phyloP scores from a whole-genome alignment of 2,329 filamentous ascomycete species.

The Trichophyton rubrum region DNA sequence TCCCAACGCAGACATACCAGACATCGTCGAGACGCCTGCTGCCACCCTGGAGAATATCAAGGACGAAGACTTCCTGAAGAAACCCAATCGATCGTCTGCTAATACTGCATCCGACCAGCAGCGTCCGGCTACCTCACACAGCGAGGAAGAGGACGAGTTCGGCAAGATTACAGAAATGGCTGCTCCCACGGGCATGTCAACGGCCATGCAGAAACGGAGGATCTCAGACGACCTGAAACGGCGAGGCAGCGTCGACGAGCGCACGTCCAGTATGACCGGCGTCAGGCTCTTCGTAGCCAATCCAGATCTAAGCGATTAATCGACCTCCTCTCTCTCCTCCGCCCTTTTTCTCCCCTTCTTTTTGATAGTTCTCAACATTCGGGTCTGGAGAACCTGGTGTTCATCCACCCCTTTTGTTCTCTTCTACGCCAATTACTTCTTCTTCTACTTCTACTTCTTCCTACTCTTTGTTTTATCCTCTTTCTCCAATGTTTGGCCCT shows the following conservation, averaged over 20 bases:
- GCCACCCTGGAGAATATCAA: conserved; percentile 18
- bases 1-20: conserved; percentile 34
- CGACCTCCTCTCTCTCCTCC: no score
- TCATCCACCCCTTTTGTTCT: neutral
- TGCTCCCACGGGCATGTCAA: conserved; percentile 29
- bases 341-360: neutral
- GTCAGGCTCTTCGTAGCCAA: conserved; percentile 38
- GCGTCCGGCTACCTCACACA: conserved; percentile 21
- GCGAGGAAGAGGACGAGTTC: conserved; percentile 41
- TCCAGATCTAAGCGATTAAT: conserved; percentile 33
- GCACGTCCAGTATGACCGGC: conserved; percentile 36
- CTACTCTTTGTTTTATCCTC: neutral
- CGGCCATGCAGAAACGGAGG: conserved; percentile 29
- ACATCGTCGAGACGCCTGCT: conserved; percentile 31
- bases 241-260: conserved; percentile 38
- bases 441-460: neutral
- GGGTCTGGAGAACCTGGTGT: neutral
- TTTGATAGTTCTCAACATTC: neutral
- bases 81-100: neutral
- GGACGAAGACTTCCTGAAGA: neutral
- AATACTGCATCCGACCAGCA: neutral
- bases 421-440: neutral
- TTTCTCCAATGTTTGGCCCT: neutral
- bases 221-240: conserved; percentile 34
- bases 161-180: conserved; percentile 42